Evolutionary conservation across 2,329 filamentous ascomycete genomes (phyloP), one percentile per base, ranked within the genome.

Genomic region (Tolypocladium pustulatum): DNA sequence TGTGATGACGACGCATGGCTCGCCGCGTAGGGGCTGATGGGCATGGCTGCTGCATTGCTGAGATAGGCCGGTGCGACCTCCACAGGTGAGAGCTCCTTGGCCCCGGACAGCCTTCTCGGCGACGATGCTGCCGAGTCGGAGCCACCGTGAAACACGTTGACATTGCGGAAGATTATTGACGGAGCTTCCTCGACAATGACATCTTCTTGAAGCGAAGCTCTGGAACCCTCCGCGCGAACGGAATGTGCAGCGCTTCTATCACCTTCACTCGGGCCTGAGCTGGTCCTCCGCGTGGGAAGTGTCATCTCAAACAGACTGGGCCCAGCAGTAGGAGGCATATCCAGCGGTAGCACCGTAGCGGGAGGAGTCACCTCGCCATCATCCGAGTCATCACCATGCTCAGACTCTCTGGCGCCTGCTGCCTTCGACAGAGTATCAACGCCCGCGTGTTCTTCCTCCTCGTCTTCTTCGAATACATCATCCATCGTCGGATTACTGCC

Each of bases 381-480:
- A 25, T 74, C 74, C 22, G 78, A 78, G 15, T 84, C 81, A 1
- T 75, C 32, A 34, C 9, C 73, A 1, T 75, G 72, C 4, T 40
- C 27, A 22, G 27, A 20, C 22, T 30, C 15, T 17, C 20, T n/a
- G 22, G 22, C 37, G 8, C n/a, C 36, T 9, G 22, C 12, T n/a
- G 8, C 20, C 10, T 49, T 22, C 5, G 13, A 36, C 22, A 6
- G 34, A 40, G 67, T 68, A 34, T 67, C 67, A 32, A 69, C 68
- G 57, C 69, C 67, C 58, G 73, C 59, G 65, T 73, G 63, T 74
- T 74, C 80, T 3, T 83, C 80, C 65, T 90, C 87, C 62, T 91
- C 89, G 34, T 92, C 89, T 65, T 93, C 90, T 68, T 94, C 90
- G 63, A 93, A 94, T 1, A 94, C 90, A 68, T 93, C 90, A 0